Percentiles rank a stretch among this genome's conserved stretches.
Conservation (phyloP, 2,329 filamentous ascomycete genomes). For the Fusarium globosum region DNA sequence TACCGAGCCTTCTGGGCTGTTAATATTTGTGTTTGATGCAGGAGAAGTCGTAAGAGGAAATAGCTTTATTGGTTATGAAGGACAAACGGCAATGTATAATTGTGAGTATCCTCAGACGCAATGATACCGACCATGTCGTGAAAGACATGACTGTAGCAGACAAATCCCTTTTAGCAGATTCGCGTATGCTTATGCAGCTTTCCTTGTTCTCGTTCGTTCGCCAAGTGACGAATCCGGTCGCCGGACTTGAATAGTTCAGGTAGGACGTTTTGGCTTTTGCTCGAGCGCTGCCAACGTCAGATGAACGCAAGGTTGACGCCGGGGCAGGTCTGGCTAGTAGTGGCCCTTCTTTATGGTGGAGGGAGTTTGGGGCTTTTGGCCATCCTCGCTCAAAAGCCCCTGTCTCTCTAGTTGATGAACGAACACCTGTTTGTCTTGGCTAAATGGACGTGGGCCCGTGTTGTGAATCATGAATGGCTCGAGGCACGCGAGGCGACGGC, state of each 20-base stretch:
- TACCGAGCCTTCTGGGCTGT: neutral
- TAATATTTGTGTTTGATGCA: constrained; percentile 2
- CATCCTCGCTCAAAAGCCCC: neutral
- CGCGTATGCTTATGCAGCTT: constrained; percentile 26
- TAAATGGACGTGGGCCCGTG: constrained; percentile 1
- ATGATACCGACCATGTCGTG: constrained; percentile 1
- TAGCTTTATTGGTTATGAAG: constrained; percentile 11
- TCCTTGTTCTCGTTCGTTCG: constrained; percentile 18
- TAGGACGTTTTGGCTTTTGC: constrained; percentile 9
- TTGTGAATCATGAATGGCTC: constrained; percentile 27
- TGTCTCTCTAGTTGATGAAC: neutral
- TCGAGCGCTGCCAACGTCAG: constrained; percentile 23
- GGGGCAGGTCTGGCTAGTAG: neutral
- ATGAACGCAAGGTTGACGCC: constrained; percentile 34
- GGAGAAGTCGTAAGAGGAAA: constrained; percentile 17
- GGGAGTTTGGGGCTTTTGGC: neutral
- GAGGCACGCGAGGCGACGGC: constrained; percentile 28
- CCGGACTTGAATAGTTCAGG: neutral
- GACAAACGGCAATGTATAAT: neutral
- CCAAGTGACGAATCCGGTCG: constrained; percentile 1
- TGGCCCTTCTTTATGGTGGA: neutral
- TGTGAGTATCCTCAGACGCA: constrained; percentile 4
- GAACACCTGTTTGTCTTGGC: neutral
- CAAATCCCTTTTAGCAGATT: neutral
- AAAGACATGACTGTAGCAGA: constrained; percentile 8